Conservation (phyloP, 2,329 filamentous ascomycete species). For the Alternaria gansuensis region DNA sequence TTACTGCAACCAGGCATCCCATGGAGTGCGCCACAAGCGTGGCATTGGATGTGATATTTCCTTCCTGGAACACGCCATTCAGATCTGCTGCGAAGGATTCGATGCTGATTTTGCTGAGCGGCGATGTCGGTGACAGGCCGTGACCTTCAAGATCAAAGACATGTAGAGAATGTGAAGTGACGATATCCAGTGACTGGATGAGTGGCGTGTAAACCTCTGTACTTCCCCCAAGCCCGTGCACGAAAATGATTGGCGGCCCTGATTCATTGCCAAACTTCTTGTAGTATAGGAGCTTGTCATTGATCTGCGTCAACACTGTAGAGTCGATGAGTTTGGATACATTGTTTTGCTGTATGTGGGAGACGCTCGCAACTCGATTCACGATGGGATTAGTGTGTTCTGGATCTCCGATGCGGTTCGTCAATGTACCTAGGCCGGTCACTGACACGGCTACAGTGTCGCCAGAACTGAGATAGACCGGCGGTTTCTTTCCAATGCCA, state of each 20-base stretch:
- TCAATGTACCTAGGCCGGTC: conserved; percentile 19
- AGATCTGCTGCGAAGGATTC: conserved; percentile 50
- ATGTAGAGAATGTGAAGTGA: conserved; percentile 50
- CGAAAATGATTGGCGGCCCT: conserved; percentile 56
- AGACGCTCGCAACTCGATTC: neutral
- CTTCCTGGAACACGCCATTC: conserved; percentile 50
- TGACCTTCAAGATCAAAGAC: conserved; percentile 66
- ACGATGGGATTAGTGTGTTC: neutral
- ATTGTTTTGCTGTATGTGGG: neutral
- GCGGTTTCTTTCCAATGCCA: conserved; percentile 53
- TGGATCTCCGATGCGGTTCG: neutral
- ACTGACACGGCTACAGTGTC: conserved; percentile 39
- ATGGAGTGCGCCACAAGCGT: conserved; percentile 63
- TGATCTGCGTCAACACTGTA: neutral
- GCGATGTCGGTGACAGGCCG: conserved; percentile 62
- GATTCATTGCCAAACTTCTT: conserved; percentile 1
- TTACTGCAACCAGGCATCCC: conserved; percentile 60
- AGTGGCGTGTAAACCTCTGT: conserved; percentile 59
- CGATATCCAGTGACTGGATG: conserved; percentile 48
- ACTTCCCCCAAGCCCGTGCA: conserved; percentile 65
- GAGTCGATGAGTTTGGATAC: neutral
- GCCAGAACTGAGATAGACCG: conserved; percentile 40
- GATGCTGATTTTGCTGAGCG: conserved; percentile 57
- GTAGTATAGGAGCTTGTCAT: neutral
- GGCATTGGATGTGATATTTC: conserved; percentile 43